A percentile compares a stretch with the other conserved stretches of the same genome.
Evolutionary conservation across 139 green algal genomes (phyloP).

Genomic region (Chlorella sp.): DNA sequence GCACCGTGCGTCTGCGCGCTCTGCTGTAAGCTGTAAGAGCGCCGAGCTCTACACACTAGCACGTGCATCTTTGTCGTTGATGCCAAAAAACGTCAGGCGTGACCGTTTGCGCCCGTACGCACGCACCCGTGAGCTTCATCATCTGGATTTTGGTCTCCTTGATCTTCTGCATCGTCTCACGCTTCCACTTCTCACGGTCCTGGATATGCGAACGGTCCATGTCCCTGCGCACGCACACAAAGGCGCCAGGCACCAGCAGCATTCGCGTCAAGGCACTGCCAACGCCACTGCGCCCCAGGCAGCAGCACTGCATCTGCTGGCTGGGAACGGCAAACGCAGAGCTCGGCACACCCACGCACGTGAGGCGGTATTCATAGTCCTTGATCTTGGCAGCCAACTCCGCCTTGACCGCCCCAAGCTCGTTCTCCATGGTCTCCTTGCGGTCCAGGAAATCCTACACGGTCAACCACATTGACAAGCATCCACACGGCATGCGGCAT

Average conservation of each 20-base stretch:
- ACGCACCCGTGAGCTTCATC: conserved; percentile 52
- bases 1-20: too few relatives aligned
- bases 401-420: conserved; percentile 27
- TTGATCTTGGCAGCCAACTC: conserved; percentile 22
- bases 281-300: too few relatives aligned
- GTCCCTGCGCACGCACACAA: conserved; percentile 34
- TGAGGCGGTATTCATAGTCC: conserved; percentile 36
- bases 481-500: not conserved
- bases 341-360: too few relatives aligned
- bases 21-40: too few relatives aligned
- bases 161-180: conserved; percentile 58
- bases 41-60: too few relatives aligned
- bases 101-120: too few relatives aligned
- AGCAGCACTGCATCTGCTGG: too few relatives aligned
- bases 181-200: conserved; percentile 74
- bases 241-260: not conserved
- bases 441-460: conserved; percentile 46
- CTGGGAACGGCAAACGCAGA: too few relatives aligned
- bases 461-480: not conserved
- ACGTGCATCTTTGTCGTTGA: too few relatives aligned
- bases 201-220: conserved; percentile 74
- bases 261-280: too few relatives aligned
- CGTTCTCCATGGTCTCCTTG: conserved; percentile 41
- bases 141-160: conserved; percentile 69
- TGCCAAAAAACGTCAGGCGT: too few relatives aligned